Base-by-base conservation (phyloP, 2,329 filamentous ascomycete genomes). In the Exophiala oligosperma region DNA sequence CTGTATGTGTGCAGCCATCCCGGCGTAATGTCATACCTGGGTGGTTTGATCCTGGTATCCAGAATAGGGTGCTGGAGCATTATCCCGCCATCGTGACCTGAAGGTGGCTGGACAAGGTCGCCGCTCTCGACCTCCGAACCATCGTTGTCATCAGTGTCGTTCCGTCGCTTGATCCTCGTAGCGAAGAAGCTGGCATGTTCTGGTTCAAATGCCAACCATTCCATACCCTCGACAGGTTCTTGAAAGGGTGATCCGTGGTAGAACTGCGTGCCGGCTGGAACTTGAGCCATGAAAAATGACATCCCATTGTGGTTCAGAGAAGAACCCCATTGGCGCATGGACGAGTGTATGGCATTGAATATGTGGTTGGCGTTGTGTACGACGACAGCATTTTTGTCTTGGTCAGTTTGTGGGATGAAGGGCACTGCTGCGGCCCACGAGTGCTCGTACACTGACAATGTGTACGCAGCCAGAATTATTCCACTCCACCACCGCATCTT, bases 221-320 rank as follows among this genome's bases (percentile, higher is more conserved):
- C 57, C 48, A 63, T 57, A 0, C 78, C 80, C 2, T 72, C 70
- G 0, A 89, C 79, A 0, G 78, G 74, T 1, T 79, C 71, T 0
- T 74, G 64, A 0, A 67, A 70, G 7, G 64, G 64, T 0, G 79
- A 80, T 11, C 89, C 89, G 68, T 92, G 89, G 66, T 91, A 90
- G 8, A 91, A 71, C 37, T 86, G 74, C 0, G 84, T 87, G 2
- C 84, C 87, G 17, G 77, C 75, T 0, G 88, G 87, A 0, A 92
- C 79, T 0, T 79, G 81, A 1, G 82, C 87, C 0, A 87, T 77
- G 66, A 91, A 89, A 64, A 89, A 80, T 1, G 85, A 84, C 79
- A 92, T 86, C 55, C 89, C 89, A 69, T 92, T 92, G 71, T 92
- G 89, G 58, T 89, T 81, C 2, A 90, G 69, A 0, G 87, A 86